A percentile compares a stretch with the other conserved stretches of the same genome.
These are phyloP conservation scores for Penstemon eatonii DNA, from an alignment of 257 asterid genomes.

Conservation along the genomic window DNA sequence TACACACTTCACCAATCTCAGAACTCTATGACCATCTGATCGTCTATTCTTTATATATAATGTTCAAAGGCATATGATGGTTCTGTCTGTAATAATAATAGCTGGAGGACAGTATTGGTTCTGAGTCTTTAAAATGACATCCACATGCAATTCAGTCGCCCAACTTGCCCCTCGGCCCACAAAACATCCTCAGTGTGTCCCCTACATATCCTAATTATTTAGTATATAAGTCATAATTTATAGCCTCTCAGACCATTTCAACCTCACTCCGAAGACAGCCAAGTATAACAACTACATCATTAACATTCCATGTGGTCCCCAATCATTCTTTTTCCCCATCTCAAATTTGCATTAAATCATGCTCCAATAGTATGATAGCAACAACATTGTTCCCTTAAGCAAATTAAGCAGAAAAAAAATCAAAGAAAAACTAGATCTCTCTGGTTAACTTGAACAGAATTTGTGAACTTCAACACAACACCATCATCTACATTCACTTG, in stretches of 20 bases:
- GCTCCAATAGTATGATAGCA: conserved; percentile 2
- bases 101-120: conserved; percentile 31
- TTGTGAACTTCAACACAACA: conserved; percentile 5
- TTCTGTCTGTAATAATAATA: conserved; percentile 20
- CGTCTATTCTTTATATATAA: neutral
- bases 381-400: neutral
- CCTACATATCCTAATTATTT: conserved; percentile 5
- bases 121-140: conserved; percentile 22
- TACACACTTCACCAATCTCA: neutral
- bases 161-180: conserved; percentile 41
- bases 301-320: conserved; percentile 22
- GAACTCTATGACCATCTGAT: conserved; percentile 7
- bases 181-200: conserved; percentile 8
- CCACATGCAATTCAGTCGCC: conserved; percentile 38
- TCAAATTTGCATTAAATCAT: conserved; percentile 6
- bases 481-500: neutral
- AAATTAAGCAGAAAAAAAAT: neutral
- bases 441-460: too few species aligned
- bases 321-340: neutral
- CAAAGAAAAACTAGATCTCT: neutral
- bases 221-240: conserved; percentile 5
- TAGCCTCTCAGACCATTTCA: conserved; percentile 16
- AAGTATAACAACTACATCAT: conserved; percentile 11
- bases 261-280: conserved; percentile 11
- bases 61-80: conserved; percentile 21